Evolutionary conservation across 306 rosid species (phyloP), one percentile per base, ranked within the genome.

Genomic region (Cicer arietinum): DNA sequence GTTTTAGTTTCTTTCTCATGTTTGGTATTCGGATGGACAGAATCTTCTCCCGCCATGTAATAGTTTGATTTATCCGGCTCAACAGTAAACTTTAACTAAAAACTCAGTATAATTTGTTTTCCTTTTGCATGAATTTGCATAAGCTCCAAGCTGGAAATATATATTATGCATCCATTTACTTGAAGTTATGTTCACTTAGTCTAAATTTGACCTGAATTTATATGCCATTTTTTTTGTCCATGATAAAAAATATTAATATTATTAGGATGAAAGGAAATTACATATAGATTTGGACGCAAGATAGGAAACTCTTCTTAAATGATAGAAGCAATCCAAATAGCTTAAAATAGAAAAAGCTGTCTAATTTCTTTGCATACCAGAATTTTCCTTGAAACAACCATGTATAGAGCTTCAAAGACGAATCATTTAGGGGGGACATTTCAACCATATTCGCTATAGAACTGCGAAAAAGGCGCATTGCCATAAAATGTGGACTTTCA

Each of bases 291-390:
- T 17, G 35, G 7, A 22, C 42, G 35, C 50, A 70, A 53, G 40
- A 63, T 11, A 63, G 8, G 48, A 48, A 70, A 4, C n/a, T 59
- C 52, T 35, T 13, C 59, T 44, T 25, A 71, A 62, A 43, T 53
- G 40, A 6, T 56, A 45, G 43, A 39, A 65, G 69, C 40, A 6
- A 45, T 48, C 44, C 16, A 30, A 77, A 57, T 67, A 42, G 62
- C 64, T 46, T 61, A 56, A 79, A 79, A 72, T 30, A 43, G 18
- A 11, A 64, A 30, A 17, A 46, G 43, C 17, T 46, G 57, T 75
- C 16, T 41, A 30, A 67, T 69, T n/a, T 51, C 6, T 42, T 44
- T 75, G 52, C 68, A 43, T 51, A 14, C 52, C 18, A 51, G 59
- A 51, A 39, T n/a, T 78, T 71, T 42, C 67, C 59, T 71, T 30